These are phyloP conservation scores for Lanmaoa rubissima DNA, from an alignment of 768 basidiomycete species.

Conservation along the genomic window DNA sequence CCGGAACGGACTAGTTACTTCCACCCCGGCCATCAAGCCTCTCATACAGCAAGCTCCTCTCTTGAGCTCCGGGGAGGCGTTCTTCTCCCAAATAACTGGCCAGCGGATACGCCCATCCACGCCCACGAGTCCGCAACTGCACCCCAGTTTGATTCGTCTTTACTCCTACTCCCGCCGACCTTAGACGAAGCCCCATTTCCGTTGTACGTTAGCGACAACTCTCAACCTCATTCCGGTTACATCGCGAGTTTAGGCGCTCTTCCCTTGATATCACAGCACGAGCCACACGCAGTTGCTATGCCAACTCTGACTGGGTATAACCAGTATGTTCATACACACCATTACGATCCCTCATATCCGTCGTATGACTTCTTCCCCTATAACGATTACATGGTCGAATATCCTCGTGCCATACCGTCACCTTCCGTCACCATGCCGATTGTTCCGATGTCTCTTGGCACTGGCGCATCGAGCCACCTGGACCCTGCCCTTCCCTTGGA, in stretches of 20 bases:
- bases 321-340: neutral
- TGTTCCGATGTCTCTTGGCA: neutral
- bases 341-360: neutral
- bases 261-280: neutral
- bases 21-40: neutral
- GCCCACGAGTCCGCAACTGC: neutral
- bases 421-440: conserved; percentile 3
- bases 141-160: neutral
- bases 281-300: neutral
- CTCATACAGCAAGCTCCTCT: neutral
- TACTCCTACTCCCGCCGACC: neutral
- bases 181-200: neutral
- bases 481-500: neutral
- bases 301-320: neutral
- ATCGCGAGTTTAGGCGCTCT: neutral
- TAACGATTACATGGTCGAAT: neutral
- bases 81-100: neutral
- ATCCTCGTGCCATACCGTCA: neutral
- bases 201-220: neutral
- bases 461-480: neutral
- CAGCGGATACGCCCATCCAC: neutral
- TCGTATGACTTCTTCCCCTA: neutral
- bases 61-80: neutral
- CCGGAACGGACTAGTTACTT: neutral
- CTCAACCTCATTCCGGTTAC: neutral